phyloP scores from a whole-genome alignment of 2,329 filamentous ascomycete genomes.

The Alternaria burnsii region DNA sequence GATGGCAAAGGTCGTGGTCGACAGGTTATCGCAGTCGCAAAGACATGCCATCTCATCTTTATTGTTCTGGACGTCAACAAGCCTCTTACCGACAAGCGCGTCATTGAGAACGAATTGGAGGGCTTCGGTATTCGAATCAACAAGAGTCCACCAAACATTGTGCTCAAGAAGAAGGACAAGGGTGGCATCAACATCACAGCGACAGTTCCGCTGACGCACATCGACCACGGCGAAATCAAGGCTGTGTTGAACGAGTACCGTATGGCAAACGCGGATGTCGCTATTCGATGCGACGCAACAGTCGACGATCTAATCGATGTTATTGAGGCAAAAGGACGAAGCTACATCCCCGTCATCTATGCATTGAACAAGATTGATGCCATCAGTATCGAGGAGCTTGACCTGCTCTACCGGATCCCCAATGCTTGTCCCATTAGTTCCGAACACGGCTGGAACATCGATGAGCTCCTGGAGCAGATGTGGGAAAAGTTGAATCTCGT shows the following conservation, averaged over 20 bases:
- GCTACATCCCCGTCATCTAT: conserved; percentile 99
- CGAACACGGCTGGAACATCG: conserved; percentile 94
- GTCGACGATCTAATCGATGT: conserved; percentile 97
- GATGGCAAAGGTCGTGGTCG: conserved; percentile 97
- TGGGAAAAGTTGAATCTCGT: conserved; percentile 95
- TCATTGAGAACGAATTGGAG: conserved; percentile 95
- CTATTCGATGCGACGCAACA: conserved; percentile 96
- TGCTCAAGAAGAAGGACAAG: conserved; percentile 99
- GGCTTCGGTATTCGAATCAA: conserved; percentile 98
- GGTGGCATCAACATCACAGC: conserved; percentile 96
- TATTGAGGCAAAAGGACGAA: conserved; percentile 90
- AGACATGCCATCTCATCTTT: conserved; percentile 98
- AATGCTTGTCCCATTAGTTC: conserved; percentile 97
- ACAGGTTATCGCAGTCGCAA: conserved; percentile 98
- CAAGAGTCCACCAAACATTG: conserved; percentile 95
- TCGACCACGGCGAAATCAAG: conserved; percentile 95
- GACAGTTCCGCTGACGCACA: conserved; percentile 89
- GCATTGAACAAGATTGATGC: conserved; percentile 99
- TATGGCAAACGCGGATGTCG: conserved; percentile 95
- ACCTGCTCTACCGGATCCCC: conserved; percentile 94
- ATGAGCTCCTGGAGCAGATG: conserved; percentile 97
- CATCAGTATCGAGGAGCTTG: conserved; percentile 96
- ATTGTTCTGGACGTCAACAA: conserved; percentile 99
- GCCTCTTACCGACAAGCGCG: conserved; percentile 92
- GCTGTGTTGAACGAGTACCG: conserved; percentile 97